Base-by-base conservation (phyloP, 2,329 filamentous ascomycete genomes). In the Sarocladium kiliense region DNA sequence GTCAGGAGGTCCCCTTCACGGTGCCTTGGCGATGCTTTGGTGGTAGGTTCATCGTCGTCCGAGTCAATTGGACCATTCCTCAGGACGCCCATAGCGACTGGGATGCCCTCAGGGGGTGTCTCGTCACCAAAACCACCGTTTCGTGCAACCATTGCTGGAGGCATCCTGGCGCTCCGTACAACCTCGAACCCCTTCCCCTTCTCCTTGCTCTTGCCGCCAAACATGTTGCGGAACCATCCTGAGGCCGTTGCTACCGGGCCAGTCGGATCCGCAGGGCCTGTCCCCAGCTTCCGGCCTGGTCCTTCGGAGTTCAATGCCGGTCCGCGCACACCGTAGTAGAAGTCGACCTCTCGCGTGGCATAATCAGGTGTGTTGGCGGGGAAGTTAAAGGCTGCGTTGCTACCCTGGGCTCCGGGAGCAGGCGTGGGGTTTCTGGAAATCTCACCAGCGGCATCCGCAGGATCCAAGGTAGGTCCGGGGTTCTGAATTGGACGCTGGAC, bases 171-270 rank as follows among this genome's bases (percentile, higher is more conserved):
- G 67, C 92, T 97, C 64, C 94, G 79, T 16, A 99, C 93, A 4
- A 99, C 94, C 68, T 97, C 94, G 62, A 99, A 99, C 0, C 94
- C 94, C 71, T 97, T 97, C 61, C 87, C 87, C 71, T 95, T 96
- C 61, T 97, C 93, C 66, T 96, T 97, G 6, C 86, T 91, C 73
- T 95, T 96, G 16, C 87, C 88, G 12, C 86, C 86, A 57, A 96
- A 82, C 5, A 96, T 67, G 54, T 79, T 82, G 62, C 89, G 87
- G 69, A 97, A 84, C 91, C 93, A 99, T 3, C 91, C 90, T 0
- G 89, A 88, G 0, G 94, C 93, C 7, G 89, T 93, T 1, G 91
- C 88, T 19, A 96, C 89, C 0, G 92, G 91, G 1, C 92, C 90
- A 36, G 92, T 96, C 0, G 94, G 94, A 73, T 99, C 93, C 9